Base-by-base conservation (phyloP, 2,329 filamentous ascomycete genomes). In the Aspergillus eucalypticola region DNA sequence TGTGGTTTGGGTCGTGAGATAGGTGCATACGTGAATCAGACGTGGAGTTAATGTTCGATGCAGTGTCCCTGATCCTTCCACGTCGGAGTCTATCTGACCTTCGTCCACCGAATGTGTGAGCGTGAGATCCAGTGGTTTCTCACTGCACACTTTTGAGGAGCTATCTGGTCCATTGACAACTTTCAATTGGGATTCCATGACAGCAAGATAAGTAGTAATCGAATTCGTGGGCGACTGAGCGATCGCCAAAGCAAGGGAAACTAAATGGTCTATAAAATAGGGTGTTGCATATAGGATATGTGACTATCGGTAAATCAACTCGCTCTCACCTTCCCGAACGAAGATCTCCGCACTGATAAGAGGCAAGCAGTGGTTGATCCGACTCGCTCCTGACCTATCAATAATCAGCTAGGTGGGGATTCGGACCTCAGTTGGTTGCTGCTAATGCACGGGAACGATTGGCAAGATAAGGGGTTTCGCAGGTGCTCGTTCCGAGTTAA, bases 271-370 rank as follows among this genome's bases (percentile, higher is more conserved):
- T 42, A 19, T 5, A 15, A 2, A 5, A 2, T 13, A 13, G 13
- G 32, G 11, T 35, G 11, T 35, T 35, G 32, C 10, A 35, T 13
- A 1, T 35, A 35, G 11, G 32, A 11, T 5, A 35, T 35, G 39
- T 21, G 5, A 19, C 50, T 8, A 39, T 52, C 29, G 3, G 50
- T 23, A 23, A 25, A 5, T 32, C 15, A 32, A 39, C 23, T 39
- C 50, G 50, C 10, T 21, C 17, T 52, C 50, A 19, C 50, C 27
- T 52, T 17, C 50, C 50, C 19, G 21, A 23, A 11, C n/a, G 11
- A 51, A 11, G 5, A 23, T 52, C 50, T 19, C 50, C 50, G 50
- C 50, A 52, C 50, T 38, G 50, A 52, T 52, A 52, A 52, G 50
- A 38, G 10, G 19, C 32, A 52, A 52, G 19, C 17, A 21, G 50